Evolutionary conservation across 768 basidiomycete species (phyloP).

Genomic region (Hortiboletus flavorubellus): DNA sequence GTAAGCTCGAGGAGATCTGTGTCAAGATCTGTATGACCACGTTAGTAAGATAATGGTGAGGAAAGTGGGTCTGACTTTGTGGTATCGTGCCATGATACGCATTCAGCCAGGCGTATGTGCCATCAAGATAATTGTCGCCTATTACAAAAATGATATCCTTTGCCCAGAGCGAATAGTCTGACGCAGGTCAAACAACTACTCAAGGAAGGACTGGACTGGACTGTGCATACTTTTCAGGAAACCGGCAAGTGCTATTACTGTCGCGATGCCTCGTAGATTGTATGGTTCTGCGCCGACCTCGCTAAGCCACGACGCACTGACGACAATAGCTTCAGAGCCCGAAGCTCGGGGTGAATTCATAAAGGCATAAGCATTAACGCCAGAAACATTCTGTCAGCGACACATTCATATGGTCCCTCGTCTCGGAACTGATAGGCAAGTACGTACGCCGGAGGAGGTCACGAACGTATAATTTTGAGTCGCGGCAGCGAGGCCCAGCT

Average conservation of each 20-base stretch:
- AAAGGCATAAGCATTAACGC: slow-evolving; percentile 81
- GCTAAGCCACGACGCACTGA: slow-evolving; percentile 90
- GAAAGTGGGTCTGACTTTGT: slow-evolving; percentile 48
- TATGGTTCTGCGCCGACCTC: slow-evolving; percentile 50
- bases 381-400: slow-evolving; percentile 46
- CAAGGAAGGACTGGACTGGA: neutral
- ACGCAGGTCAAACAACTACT: slow-evolving; percentile 3
- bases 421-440: neutral
- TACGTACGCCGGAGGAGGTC: slow-evolving; percentile 46
- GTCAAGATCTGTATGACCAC: slow-evolving; percentile 49
- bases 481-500: slow-evolving; percentile 67
- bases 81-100: slow-evolving; percentile 73
- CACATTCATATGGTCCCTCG: neutral
- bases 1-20: slow-evolving; percentile 58
- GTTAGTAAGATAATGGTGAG: neutral
- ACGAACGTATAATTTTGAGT: slow-evolving; percentile 66
- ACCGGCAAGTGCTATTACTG: slow-evolving; percentile 77
- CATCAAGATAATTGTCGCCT: slow-evolving; percentile 84
- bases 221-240: slow-evolving; percentile 71
- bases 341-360: slow-evolving; percentile 83
- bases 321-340: slow-evolving; percentile 89
- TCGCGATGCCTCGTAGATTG: slow-evolving; percentile 85
- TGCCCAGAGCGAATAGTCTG: slow-evolving; percentile 90
- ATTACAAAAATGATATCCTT: slow-evolving; percentile 91
- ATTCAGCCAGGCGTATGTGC: slow-evolving; percentile 89